These are phyloP conservation scores for Penicillium herquei DNA, from an alignment of 495 filamentous ascomycete species.

Conservation along the genomic window DNA sequence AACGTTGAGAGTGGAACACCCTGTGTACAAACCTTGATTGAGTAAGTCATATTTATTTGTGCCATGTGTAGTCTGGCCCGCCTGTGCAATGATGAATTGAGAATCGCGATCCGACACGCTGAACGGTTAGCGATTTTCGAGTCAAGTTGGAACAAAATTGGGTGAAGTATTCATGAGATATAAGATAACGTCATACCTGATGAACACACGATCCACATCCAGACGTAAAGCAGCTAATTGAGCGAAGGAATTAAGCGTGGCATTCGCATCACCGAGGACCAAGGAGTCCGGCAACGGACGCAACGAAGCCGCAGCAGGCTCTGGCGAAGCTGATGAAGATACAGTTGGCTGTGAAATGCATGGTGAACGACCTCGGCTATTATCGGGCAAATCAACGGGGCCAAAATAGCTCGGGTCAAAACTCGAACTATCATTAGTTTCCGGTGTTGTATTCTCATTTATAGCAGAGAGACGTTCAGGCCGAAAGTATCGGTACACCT, in stretches of 20 bases:
- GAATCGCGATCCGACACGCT: slow-evolving; percentile 57
- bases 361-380: not conserved
- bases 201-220: slow-evolving; percentile 44
- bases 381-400: not conserved
- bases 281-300: slow-evolving; percentile 21
- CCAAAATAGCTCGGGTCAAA: not conserved
- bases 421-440: not conserved
- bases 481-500: slow-evolving; percentile 49
- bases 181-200: slow-evolving; percentile 27
- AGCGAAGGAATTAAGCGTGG: slow-evolving; percentile 54
- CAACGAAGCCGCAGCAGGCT: not conserved
- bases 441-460: slow-evolving; percentile 6
- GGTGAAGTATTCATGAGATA: too few relatives aligned
- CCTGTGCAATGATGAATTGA: slow-evolving; percentile 58
- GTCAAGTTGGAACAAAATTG: not conserved
- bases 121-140: not conserved
- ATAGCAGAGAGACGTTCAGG: slow-evolving; percentile 23
- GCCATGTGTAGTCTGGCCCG: slow-evolving; percentile 41
- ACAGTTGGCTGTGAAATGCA: not conserved
- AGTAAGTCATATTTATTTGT: slow-evolving; percentile 31
- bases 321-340: not conserved
- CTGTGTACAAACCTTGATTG: slow-evolving; percentile 44
- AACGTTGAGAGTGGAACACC: slow-evolving; percentile 36
- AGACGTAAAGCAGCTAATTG: slow-evolving; percentile 50
- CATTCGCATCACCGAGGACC: slow-evolving; percentile 42